Conservation (phyloP, 176 grass and related monocot species). For the Ampelocalamus luodianensis region DNA sequence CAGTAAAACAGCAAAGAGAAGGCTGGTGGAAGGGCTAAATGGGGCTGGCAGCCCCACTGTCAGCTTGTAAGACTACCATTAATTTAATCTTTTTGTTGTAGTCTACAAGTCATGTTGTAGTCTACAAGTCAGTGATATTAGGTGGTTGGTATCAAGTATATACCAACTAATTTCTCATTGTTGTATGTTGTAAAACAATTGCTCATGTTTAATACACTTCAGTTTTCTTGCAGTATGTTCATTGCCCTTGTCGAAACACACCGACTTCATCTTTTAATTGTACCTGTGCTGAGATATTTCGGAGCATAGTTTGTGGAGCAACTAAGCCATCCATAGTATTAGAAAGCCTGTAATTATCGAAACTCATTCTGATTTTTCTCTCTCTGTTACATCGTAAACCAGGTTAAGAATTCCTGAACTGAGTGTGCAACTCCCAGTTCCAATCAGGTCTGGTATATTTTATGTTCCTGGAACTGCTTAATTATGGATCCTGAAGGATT, state of each 20-base stretch:
- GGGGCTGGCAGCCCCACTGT: constrained; percentile 57
- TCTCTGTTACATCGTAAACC: not conserved
- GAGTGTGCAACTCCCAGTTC: constrained; percentile 27
- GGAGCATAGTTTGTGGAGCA: not conserved
- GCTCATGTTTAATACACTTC: constrained; percentile 26
- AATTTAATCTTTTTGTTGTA: constrained; percentile 45
- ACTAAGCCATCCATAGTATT: not conserved
- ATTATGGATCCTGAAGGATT: constrained; percentile 20
- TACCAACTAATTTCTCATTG: constrained; percentile 48
- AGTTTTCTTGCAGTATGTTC: constrained; percentile 41
- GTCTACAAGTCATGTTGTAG: constrained; percentile 34
- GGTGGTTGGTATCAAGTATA: constrained; percentile 44
- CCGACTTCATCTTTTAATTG: constrained; percentile 17
- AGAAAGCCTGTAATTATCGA: not conserved
- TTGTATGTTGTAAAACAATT: constrained; percentile 45
- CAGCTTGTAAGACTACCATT: constrained; percentile 51
- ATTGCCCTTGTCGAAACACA: not conserved
- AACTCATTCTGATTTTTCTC: not conserved
- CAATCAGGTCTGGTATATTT: not conserved
- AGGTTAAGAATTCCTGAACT: constrained; percentile 17
- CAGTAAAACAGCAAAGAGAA: constrained; percentile 81
- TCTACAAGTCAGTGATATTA: constrained; percentile 28
- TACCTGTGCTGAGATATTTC: constrained; percentile 4
- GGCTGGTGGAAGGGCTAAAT: constrained; percentile 53
- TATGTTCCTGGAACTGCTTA: not conserved